Evolutionary conservation across 2,329 filamentous ascomycete species (phyloP).

Genomic region (Bipolaris victoriae): DNA sequence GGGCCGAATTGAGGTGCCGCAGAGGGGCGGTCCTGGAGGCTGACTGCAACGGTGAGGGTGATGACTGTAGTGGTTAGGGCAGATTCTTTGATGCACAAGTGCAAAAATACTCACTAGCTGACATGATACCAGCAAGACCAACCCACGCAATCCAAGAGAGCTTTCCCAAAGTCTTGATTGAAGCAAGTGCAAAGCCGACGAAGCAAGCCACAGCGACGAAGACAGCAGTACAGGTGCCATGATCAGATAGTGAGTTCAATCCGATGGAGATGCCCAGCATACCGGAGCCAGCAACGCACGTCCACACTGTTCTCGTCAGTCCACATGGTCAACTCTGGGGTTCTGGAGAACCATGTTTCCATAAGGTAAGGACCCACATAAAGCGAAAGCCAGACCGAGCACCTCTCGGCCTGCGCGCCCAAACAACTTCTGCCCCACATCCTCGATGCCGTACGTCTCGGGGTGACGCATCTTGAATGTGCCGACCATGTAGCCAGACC

Average conservation of each 20-base stretch:
- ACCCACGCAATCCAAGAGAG: constrained; percentile 37
- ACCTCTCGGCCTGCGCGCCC: constrained; percentile 60
- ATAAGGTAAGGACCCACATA: constrained; percentile 37
- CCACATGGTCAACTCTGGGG: neutral
- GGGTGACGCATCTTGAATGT: constrained; percentile 62
- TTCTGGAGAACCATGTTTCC: constrained; percentile 19
- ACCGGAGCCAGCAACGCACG: constrained; percentile 73
- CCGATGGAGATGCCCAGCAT: constrained; percentile 58
- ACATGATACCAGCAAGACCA: constrained; percentile 30
- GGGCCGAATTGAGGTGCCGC: constrained; percentile 30
- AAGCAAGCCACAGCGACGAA: constrained; percentile 66
- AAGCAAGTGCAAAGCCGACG: constrained; percentile 55
- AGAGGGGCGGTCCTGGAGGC: constrained; percentile 32
- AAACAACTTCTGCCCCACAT: constrained; percentile 61
- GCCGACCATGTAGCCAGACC: constrained; percentile 58
- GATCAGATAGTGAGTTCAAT: constrained; percentile 60
- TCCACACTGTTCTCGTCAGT: constrained; percentile 23
- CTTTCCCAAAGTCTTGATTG: constrained; percentile 52
- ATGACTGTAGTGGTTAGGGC: constrained; percentile 23
- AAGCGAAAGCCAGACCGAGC: constrained; percentile 45
- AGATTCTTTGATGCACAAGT: neutral
- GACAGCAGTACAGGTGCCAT: constrained; percentile 68
- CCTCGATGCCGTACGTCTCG: constrained; percentile 64
- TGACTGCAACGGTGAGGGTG: constrained; percentile 34
- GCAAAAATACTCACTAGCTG: constrained; percentile 22